Percentiles rank a stretch among this genome's conserved stretches.
Conservation (phyloP, 768 basidiomycete species). For the Cyathus striatus region DNA sequence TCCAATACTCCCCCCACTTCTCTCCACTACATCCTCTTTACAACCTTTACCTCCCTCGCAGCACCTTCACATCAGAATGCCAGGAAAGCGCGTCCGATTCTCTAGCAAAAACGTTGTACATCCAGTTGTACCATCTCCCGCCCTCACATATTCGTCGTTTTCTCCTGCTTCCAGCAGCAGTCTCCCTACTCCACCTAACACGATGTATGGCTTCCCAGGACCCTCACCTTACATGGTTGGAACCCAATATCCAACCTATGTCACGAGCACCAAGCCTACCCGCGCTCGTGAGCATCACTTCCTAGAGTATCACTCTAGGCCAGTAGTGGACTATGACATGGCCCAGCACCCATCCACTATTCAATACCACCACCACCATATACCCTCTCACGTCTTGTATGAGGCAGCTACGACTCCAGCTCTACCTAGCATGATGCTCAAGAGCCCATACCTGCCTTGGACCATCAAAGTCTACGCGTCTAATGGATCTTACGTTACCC, state of each 20-base stretch:
- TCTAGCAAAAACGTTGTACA: constrained; percentile 4
- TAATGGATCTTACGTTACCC: constrained; percentile 20
- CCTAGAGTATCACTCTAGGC: constrained; percentile 13
- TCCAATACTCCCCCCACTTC: too few species aligned
- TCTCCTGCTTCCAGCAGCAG: constrained; percentile 9
- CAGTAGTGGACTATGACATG: constrained; percentile 22
- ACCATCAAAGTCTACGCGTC: constrained; percentile 24
- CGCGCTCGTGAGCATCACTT: constrained; percentile 17
- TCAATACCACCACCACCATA: constrained; percentile 12
- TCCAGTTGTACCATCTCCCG: constrained; percentile 11
- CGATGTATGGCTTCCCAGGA: constrained; percentile 3
- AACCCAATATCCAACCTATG: background rate
- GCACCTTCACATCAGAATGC: constrained; percentile 6
- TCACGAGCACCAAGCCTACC: background rate
- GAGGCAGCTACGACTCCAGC: constrained; percentile 31
- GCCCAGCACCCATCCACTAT: constrained; percentile 21
- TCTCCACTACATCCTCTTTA: too few species aligned
- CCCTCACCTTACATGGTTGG: constrained; percentile 5
- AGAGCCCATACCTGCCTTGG: constrained; percentile 27
- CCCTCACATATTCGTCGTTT: constrained; percentile 6
- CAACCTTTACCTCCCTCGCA: too few species aligned
- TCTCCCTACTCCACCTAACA: constrained; percentile 8
- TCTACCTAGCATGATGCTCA: constrained; percentile 19
- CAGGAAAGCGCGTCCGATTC: constrained; percentile 15
- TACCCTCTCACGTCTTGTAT: constrained; percentile 17